Evolutionary conservation across 1,284 basidiomycete genomes (phyloP), one percentile per base, ranked within the genome.

Genomic region (Ustilago cynodontis): DNA sequence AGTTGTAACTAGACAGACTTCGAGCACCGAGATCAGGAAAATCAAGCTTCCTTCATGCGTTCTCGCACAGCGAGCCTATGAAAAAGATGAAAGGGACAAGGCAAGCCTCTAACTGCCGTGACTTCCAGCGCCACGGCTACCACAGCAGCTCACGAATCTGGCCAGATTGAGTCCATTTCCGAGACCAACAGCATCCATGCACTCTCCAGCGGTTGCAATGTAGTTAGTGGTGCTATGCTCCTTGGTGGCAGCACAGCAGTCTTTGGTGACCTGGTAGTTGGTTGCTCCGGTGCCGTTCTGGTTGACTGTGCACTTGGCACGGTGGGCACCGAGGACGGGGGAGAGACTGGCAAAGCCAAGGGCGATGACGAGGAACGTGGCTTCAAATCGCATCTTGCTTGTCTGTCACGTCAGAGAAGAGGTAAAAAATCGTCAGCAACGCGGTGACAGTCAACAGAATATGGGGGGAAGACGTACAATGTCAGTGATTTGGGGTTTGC

Each of bases 241-340:
- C 7, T 8, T 37, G 22, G 56, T 65, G 14, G 63, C 63, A 35
- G 56, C 63, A 41, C 66, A 68, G 56, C 66, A 68, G 45, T 68
- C 59, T 13, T 68, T 63, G 16, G 66, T 68, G 26, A 68, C 41
- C 20, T 49, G 49, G 43, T 41, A n/a, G 14, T 37, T 49, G 3
- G 37, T 31, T 2, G 13, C 5, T 2, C 66, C 66, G 1, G 39
- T 41, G 3, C 64, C 58, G 47, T 60, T 28, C 10, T 1, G 2
- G 41, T 49, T 45, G 20, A 11, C 16, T 22, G 57, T 66, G 57
- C 64, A 59, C 3, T 18, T 49, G 20, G 50, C 43, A 3, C 24
- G 3, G 50, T 58, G 63, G 10, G 55, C 63, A n/a, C 29, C 45
- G 24, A 55, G 16, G 10, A 24, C 39, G 47, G 24, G 35, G 28